Evolutionary conservation across 257 asterid genomes (phyloP), one percentile per base, ranked within the genome.

Genomic region (Salvia hispanica): DNA sequence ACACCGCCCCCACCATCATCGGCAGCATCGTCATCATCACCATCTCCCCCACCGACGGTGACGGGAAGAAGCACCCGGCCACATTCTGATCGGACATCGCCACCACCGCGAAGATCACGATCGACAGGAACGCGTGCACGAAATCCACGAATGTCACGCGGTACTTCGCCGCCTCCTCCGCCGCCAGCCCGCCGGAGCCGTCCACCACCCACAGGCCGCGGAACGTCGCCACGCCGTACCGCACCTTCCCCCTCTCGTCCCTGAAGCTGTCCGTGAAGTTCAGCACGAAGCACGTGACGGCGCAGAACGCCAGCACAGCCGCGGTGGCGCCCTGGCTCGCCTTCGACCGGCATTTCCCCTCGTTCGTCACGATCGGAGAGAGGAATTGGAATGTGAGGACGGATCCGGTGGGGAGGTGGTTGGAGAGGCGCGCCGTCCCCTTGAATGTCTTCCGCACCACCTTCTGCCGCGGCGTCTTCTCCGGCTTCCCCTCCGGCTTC

Each of bases 381-480:
- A 92, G 64, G 59, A 92, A 73, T 40, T 85, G 95, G 77, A 92
- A 92, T 0, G 90, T 76, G 11, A 92, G 84, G 48, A 92, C 95
- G 72, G 98, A 80, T 18, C 98, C 98, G 6, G 98, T 87, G 0
- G 98, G 98, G 31, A 92, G 92, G 75, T 89, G 98, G 31, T 89
- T 92, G 3, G 97, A 69, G 57, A 92, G 84, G 62, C 79, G 83
- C 4, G 98, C 93, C 7, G 96, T 87, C 18, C 89, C 88, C 56
- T 88, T 89, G 69, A 88, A 85, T 5, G 97, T 82, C 62, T 89
- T 92, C 9, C 96, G 79, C 3, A 89, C 82, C 16, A 67, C 93
- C 59, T 77, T 92, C 53, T 80, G 85, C 6, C 78, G 65, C 5
- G 83, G 77, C 33, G 96, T 71, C 77, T 89, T 92, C 1, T 59